Percentiles rank a stretch among this genome's conserved stretches.
Evolutionary conservation across 2,329 filamentous ascomycete species (phyloP).

Genomic region (Phoma sp.): DNA sequence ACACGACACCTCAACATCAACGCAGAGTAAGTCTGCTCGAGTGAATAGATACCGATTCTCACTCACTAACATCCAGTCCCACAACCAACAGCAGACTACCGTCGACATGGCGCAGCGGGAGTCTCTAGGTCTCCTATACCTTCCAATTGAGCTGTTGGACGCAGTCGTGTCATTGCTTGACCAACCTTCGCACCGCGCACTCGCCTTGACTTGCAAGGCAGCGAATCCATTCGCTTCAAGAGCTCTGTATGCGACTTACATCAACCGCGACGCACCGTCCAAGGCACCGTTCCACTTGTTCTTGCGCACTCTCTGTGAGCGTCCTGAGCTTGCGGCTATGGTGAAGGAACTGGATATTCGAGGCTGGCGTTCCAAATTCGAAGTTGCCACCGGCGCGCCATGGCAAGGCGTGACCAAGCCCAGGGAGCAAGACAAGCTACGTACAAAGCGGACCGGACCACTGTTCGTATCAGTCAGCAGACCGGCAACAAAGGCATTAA

Average conservation of each 20-base stretch:
- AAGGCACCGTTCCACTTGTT: neutral
- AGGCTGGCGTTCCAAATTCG: conserved; percentile 18
- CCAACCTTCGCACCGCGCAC: neutral
- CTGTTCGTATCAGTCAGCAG: neutral
- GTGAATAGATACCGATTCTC: too few relatives aligned
- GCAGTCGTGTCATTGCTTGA: neutral
- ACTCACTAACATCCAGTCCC: too few relatives aligned
- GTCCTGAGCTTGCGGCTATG: neutral
- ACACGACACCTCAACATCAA: too few relatives aligned
- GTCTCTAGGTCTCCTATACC: neutral
- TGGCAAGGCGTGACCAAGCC: neutral
- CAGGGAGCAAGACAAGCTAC: neutral
- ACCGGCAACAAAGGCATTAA: neutral
- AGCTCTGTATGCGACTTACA: neutral
- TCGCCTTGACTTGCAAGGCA: neutral
- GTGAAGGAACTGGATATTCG: conserved; percentile 13
- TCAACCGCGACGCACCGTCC: neutral
- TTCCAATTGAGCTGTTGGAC: conserved; percentile 3
- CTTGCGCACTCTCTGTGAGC: conserved; percentile 2
- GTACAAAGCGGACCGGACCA: neutral
- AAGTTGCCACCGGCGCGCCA: conserved; percentile 1
- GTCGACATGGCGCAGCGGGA: too few relatives aligned
- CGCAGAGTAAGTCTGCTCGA: too few relatives aligned
- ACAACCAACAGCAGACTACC: too few relatives aligned
- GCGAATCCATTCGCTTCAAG: neutral